Percentiles rank a stretch among this genome's conserved stretches.
These are phyloP conservation scores for Neonectria neomacrospora DNA, from an alignment of 2,329 filamentous ascomycete species.

Conservation along the genomic window DNA sequence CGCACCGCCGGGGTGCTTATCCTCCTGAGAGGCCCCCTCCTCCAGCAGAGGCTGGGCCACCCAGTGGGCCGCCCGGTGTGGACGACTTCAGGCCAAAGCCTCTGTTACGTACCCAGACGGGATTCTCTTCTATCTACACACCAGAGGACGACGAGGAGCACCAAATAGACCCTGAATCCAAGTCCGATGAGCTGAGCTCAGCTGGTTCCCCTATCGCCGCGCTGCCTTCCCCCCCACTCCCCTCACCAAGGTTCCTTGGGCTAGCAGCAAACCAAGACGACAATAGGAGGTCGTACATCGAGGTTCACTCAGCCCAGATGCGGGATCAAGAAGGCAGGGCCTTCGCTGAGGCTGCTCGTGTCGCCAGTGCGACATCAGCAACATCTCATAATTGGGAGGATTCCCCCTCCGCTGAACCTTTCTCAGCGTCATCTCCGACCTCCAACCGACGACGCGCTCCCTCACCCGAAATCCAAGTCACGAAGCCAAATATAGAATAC, in stretches of 20 bases:
- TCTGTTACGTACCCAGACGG: slow-evolving; percentile 49
- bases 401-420: slow-evolving; percentile 42
- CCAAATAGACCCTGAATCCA: slow-evolving; percentile 26
- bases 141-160: slow-evolving; percentile 36
- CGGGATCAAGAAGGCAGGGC: slow-evolving; percentile 69
- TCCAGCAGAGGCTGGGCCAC: background rate
- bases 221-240: slow-evolving; percentile 48
- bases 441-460: slow-evolving; percentile 39
- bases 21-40: slow-evolving; percentile 30
- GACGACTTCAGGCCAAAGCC: slow-evolving; percentile 64
- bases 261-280: slow-evolving; percentile 59
- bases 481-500: slow-evolving; percentile 48
- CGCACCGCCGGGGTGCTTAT: slow-evolving; percentile 36
- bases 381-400: slow-evolving; percentile 50
- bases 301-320: slow-evolving; percentile 69
- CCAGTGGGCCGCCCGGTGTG: slow-evolving; percentile 31
- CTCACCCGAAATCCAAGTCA: slow-evolving; percentile 44
- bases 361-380: slow-evolving; percentile 48
- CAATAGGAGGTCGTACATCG: slow-evolving; percentile 67
- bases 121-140: slow-evolving; percentile 44
- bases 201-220: slow-evolving; percentile 34
- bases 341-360: slow-evolving; percentile 61
- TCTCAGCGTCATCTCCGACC: slow-evolving; percentile 40
- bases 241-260: slow-evolving; percentile 57
- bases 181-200: slow-evolving; percentile 35